Percentiles rank a stretch among this genome's conserved stretches.
Conservation (phyloP, 1,284 basidiomycete species). For the Paramarasmius palmivorus region DNA sequence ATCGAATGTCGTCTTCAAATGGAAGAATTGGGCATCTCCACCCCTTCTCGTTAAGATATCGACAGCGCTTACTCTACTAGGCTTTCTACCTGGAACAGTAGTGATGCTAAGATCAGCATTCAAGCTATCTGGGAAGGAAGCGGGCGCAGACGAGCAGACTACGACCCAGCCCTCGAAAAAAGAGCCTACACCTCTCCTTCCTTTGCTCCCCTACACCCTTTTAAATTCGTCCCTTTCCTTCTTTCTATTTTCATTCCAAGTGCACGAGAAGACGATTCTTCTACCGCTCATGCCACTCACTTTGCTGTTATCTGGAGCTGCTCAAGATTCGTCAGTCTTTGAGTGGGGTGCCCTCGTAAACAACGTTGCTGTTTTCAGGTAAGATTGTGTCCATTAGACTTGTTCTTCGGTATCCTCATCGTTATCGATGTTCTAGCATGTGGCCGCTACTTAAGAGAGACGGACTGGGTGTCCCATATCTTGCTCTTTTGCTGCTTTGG, state of each 20-base stretch:
- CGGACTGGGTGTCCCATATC: slow-evolving; percentile 75
- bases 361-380: slow-evolving; percentile 91
- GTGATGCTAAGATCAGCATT: slow-evolving; percentile 53
- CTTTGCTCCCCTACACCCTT: slow-evolving; percentile 68
- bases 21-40: slow-evolving; percentile 59
- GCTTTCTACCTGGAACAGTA: slow-evolving; percentile 64
- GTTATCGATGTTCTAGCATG: slow-evolving; percentile 56
- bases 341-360: slow-evolving; percentile 80
- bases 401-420: slow-evolving; percentile 3
- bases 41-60: slow-evolving; percentile 57
- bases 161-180: slow-evolving; percentile 11
- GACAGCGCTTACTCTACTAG: slow-evolving; percentile 57
- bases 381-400: slow-evolving; percentile 18
- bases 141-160: slow-evolving; percentile 15
- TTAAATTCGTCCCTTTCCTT: slow-evolving; percentile 82
- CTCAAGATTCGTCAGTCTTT: slow-evolving; percentile 64
- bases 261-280: slow-evolving; percentile 93
- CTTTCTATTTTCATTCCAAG: slow-evolving; percentile 95
- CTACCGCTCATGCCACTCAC: slow-evolving; percentile 85
- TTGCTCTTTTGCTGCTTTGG: slow-evolving; percentile 72
- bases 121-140: slow-evolving; percentile 28
- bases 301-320: slow-evolving; percentile 70
- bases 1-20: slow-evolving; percentile 86
- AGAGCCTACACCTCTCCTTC: slow-evolving; percentile 50
- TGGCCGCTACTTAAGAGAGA: slow-evolving; percentile 87